phyloP scores from a whole-genome alignment of 805 yeast species.

The Zygosaccharomyces gambellarensis region DNA sequence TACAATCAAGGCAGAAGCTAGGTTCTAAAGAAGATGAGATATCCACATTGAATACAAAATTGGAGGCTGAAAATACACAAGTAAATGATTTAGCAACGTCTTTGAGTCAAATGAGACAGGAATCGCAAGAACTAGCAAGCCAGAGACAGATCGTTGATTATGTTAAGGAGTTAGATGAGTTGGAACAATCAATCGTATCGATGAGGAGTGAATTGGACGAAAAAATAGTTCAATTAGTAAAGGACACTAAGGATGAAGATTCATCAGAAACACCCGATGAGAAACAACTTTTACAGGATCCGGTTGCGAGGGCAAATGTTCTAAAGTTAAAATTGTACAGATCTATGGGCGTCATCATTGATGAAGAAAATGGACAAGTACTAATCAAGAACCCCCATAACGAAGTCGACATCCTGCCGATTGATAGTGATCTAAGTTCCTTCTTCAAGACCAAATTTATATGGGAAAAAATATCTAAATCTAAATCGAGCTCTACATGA shows the following conservation, averaged over 20 bases:
- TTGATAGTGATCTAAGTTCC: constrained; percentile 52
- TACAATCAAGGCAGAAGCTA: constrained; percentile 6
- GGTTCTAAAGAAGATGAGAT: constrained; percentile 10
- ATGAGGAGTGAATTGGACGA: constrained; percentile 22
- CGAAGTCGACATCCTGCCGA: constrained; percentile 46
- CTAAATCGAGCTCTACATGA: not conserved
- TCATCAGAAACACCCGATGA: constrained; percentile 12
- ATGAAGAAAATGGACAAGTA: constrained; percentile 40
- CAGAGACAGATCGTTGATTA: constrained; percentile 18
- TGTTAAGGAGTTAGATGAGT: constrained; percentile 22
- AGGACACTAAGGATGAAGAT: constrained; percentile 3
- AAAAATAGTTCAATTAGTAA: constrained; percentile 15
- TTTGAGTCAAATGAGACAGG: constrained; percentile 13
- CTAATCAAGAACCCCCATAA: constrained; percentile 48
- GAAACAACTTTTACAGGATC: constrained; percentile 16
- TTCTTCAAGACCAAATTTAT: constrained; percentile 69
- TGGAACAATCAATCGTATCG: constrained; percentile 20
- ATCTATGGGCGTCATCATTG: constrained; percentile 52
- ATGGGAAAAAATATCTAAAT: constrained; percentile 52
- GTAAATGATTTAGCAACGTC: constrained; percentile 11
- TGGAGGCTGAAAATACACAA: constrained; percentile 9
- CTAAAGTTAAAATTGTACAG: constrained; percentile 57
- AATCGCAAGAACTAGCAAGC: constrained; percentile 14
- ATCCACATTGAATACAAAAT: constrained; percentile 7
- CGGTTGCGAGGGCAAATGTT: constrained; percentile 25